Evolutionary conservation across 2,329 filamentous ascomycete species (phyloP).

Genomic region (Macroventuria anomochaeta): DNA sequence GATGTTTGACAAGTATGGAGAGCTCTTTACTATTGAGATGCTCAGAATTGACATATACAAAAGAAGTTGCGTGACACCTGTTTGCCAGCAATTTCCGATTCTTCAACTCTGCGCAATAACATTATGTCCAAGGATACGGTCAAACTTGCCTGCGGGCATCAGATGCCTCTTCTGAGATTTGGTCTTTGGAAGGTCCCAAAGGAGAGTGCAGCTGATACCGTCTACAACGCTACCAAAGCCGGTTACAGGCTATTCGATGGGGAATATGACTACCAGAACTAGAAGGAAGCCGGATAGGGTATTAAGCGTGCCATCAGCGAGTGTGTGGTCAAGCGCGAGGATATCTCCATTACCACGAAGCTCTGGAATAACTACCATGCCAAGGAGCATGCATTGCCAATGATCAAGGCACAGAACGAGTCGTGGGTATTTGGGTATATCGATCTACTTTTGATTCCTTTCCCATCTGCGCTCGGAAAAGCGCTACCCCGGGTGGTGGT

Average conservation of each 20-base stretch:
- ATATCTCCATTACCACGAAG: conserved; percentile 92
- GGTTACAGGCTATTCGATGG: conserved; percentile 40
- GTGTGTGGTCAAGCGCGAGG: conserved; percentile 58
- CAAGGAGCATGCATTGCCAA: conserved; percentile 73
- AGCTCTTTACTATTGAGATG: background rate
- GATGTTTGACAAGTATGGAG: background rate
- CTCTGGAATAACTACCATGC: conserved; percentile 94
- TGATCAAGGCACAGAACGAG: conserved; percentile 66
- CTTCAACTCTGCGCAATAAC: background rate
- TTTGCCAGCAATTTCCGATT: background rate
- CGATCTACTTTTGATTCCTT: conserved; percentile 72
- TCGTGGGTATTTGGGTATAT: conserved; percentile 57
- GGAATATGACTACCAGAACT: conserved; percentile 47
- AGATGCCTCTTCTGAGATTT: conserved; percentile 79
- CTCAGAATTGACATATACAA: background rate
- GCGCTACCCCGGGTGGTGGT: conserved; percentile 46
- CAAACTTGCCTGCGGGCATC: conserved; percentile 55
- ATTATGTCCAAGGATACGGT: conserved; percentile 12
- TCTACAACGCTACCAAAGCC: conserved; percentile 65
- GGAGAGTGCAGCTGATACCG: conserved; percentile 72
- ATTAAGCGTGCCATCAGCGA: conserved; percentile 47
- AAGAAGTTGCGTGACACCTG: too few species aligned
- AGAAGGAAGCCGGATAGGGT: conserved; percentile 44
- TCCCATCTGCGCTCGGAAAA: conserved; percentile 63
- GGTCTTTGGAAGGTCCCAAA: conserved; percentile 85